Evolutionary conservation across 2,329 filamentous ascomycete species (phyloP).

Genomic region (Cryphonectria parasitica): DNA sequence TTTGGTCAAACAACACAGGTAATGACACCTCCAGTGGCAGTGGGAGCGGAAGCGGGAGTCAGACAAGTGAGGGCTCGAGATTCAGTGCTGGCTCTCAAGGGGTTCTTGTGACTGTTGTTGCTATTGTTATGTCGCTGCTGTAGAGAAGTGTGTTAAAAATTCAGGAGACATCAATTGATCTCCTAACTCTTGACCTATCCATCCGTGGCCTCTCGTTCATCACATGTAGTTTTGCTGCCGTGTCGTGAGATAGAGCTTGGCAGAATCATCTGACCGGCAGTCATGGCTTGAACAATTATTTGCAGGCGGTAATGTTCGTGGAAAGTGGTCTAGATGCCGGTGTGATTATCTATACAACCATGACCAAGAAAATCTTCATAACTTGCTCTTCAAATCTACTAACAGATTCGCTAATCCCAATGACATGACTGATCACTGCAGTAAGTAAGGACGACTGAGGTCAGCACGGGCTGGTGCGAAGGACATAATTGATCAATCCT

Average conservation of each 20-base stretch:
- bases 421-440: not conserved
- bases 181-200: too few relatives aligned
- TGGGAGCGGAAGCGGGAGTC: not conserved
- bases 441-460: not conserved
- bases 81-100: not conserved
- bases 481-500: conserved; percentile 18
- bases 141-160: not conserved
- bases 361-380: not conserved
- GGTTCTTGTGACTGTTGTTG: not conserved
- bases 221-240: too few relatives aligned
- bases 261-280: too few relatives aligned
- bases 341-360: not conserved
- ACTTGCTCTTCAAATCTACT: not conserved
- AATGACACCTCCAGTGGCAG: not conserved
- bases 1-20: not conserved
- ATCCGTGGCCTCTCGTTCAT: too few relatives aligned
- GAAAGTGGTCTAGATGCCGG: not conserved
- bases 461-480: not conserved
- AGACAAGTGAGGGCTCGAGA: not conserved
- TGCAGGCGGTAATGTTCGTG: not conserved
- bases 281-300: not conserved
- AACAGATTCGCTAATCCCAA: not conserved
- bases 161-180: too few relatives aligned
- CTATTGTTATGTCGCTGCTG: not conserved
- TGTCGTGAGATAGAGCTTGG: not conserved